Conservation (phyloP, 2,329 filamentous ascomycete genomes). For the Chrysoporthe austroafricana region DNA sequence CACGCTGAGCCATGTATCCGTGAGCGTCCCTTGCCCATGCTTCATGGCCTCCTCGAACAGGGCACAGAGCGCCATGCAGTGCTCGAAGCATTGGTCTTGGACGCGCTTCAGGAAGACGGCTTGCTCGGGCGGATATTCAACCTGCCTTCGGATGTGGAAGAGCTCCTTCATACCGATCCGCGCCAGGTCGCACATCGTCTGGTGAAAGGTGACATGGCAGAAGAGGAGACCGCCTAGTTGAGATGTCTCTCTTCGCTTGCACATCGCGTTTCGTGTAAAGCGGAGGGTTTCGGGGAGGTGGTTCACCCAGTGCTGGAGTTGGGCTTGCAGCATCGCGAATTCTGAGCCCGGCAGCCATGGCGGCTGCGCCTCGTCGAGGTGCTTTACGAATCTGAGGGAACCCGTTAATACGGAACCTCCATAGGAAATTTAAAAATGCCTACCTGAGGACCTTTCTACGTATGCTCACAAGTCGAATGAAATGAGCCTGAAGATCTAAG, state of each 20-base stretch:
- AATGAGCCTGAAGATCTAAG: conserved; percentile 26
- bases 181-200: conserved; percentile 29
- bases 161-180: conserved; percentile 23
- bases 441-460: conserved; percentile 27
- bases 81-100: conserved; percentile 34
- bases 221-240: conserved; percentile 29
- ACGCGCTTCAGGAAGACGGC: conserved; percentile 29
- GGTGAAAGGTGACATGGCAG: conserved; percentile 29
- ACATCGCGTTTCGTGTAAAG: conserved; percentile 22
- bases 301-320: conserved; percentile 24
- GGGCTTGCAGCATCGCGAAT: conserved; percentile 18
- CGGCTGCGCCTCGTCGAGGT: conserved; percentile 18
- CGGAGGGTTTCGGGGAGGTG: conserved; percentile 25
- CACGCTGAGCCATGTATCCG: conserved; percentile 27
- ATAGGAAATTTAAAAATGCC: background rate
- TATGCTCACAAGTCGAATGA: conserved; percentile 28
- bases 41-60: conserved; percentile 32
- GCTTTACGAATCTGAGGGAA: conserved; percentile 25
- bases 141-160: conserved; percentile 3
- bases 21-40: conserved; percentile 25
- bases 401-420: background rate
- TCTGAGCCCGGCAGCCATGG: conserved; percentile 26
- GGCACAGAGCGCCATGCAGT: conserved; percentile 32
- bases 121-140: conserved; percentile 31
- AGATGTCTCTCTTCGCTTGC: conserved; percentile 26